Evolutionary conservation across 768 basidiomycete species (phyloP).

Genomic region (Tylopilus plumbeoviolaceoides): DNA sequence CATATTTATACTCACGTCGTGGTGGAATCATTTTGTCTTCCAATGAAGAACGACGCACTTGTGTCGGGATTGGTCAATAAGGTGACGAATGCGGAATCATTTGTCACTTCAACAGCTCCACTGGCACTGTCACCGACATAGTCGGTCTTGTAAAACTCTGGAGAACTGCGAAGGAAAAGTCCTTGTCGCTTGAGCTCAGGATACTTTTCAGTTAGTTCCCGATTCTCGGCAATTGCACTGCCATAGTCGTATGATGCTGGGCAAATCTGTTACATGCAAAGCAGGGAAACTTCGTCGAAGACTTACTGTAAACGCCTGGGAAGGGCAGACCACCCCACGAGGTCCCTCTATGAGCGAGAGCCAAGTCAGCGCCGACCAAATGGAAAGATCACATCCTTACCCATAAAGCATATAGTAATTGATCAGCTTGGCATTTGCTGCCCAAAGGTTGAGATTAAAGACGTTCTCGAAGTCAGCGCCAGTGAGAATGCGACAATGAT

Average conservation of each 20-base stretch:
- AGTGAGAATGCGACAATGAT: slow-evolving; percentile 59
- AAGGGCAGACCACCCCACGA: slow-evolving; percentile 82
- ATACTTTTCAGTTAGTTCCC: slow-evolving; percentile 63
- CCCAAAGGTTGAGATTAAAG: slow-evolving; percentile 76
- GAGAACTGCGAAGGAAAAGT: slow-evolving; percentile 74
- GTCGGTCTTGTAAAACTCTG: slow-evolving; percentile 77
- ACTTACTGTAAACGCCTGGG: slow-evolving; percentile 63
- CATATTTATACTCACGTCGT: slow-evolving; percentile 47
- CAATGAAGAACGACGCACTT: slow-evolving; percentile 62
- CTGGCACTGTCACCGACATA: slow-evolving; percentile 61
- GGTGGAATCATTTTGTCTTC: slow-evolving; percentile 62
- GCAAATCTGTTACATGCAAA: not conserved
- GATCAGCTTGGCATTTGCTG: slow-evolving; percentile 75
- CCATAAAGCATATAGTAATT: slow-evolving; percentile 87
- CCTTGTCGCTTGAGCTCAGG: slow-evolving; percentile 76
- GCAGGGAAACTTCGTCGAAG: not conserved
- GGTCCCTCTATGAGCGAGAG: slow-evolving; percentile 57
- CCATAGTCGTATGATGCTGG: slow-evolving; percentile 78
- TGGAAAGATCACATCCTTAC: slow-evolving; percentile 32
- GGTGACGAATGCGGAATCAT: slow-evolving; percentile 53
- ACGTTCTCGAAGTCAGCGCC: slow-evolving; percentile 75
- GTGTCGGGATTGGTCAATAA: slow-evolving; percentile 67
- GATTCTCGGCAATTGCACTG: slow-evolving; percentile 61
- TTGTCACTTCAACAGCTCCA: slow-evolving; percentile 40
- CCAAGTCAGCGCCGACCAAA: not conserved